phyloP scores from a whole-genome alignment of 2,329 filamentous ascomycete species.

The Aureobasidium sp. region DNA sequence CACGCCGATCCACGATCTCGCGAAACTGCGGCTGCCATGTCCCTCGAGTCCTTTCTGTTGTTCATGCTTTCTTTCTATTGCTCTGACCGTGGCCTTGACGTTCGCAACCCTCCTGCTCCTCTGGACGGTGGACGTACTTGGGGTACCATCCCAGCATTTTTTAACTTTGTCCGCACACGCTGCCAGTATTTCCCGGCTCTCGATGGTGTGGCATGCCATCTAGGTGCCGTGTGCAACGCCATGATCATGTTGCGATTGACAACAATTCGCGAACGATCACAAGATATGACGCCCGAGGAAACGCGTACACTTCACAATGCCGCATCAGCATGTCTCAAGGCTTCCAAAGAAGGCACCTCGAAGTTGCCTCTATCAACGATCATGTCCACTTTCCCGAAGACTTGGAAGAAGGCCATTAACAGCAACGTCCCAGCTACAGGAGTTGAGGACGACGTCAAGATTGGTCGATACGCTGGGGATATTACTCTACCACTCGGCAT shows the following conservation, averaged over 20 bases:
- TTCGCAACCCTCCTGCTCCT: constrained; percentile 19
- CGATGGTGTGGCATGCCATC: constrained; percentile 33
- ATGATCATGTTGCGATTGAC: constrained; percentile 26
- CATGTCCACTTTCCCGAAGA: constrained; percentile 30
- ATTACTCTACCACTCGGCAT: constrained; percentile 35
- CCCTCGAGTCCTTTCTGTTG: constrained; percentile 39
- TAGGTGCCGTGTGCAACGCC: constrained; percentile 33
- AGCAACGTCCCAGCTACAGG: background rate
- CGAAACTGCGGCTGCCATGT: constrained; percentile 33
- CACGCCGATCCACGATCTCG: constrained; percentile 20
- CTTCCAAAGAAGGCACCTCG: background rate
- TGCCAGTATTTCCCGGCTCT: constrained; percentile 26
- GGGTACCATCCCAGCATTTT: constrained; percentile 23
- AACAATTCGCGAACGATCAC: background rate
- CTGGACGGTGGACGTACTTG: constrained; percentile 20
- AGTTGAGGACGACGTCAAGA: constrained; percentile 19
- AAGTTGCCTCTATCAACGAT: constrained; percentile 30
- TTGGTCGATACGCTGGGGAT: constrained; percentile 26
- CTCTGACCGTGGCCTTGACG: constrained; percentile 21
- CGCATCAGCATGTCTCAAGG: constrained; percentile 12
- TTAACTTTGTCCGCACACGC: constrained; percentile 21
- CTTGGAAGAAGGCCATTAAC: constrained; percentile 24
- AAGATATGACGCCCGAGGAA: constrained; percentile 3
- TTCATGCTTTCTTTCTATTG: constrained; percentile 29
- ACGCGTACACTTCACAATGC: constrained; percentile 18